Percentiles rank a stretch among this genome's conserved stretches.
Conservation (phyloP, 371 early-diverging fungal species). For the Zopfochytrium polystomum region DNA sequence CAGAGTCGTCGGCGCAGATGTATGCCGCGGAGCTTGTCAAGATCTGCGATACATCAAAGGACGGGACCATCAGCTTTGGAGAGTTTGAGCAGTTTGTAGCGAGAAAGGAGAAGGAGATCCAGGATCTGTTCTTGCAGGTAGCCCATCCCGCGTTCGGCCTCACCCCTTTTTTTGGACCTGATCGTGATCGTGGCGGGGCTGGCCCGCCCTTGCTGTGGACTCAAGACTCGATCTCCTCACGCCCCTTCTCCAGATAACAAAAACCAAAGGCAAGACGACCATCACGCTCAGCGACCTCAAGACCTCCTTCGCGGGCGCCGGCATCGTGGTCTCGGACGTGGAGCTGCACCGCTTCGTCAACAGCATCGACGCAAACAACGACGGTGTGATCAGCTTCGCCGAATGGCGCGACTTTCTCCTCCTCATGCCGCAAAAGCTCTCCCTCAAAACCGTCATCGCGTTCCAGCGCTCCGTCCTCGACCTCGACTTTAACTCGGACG, state of each 20-base stretch:
- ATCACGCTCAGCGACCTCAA: background rate
- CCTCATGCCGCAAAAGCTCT: constrained; percentile 56
- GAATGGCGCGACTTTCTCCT: constrained; percentile 73
- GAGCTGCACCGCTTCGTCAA: constrained; percentile 65
- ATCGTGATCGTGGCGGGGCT: too few species aligned
- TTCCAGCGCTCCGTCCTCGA: constrained; percentile 55
- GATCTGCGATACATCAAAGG: constrained; percentile 59
- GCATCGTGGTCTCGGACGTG: constrained; percentile 60
- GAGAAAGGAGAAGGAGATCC: constrained; percentile 66
- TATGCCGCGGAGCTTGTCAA: constrained; percentile 51
- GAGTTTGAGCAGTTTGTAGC: constrained; percentile 71
- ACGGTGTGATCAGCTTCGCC: constrained; percentile 69
- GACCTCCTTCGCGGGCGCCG: constrained; percentile 13
- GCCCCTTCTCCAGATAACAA: too few species aligned
- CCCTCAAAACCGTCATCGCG: constrained; percentile 58
- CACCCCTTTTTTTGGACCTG: too few species aligned
- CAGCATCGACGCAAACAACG: constrained; percentile 57
- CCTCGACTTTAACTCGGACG: constrained; percentile 37
- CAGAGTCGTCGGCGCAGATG: constrained; percentile 15
- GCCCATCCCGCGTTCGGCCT: too few species aligned
- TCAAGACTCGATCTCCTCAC: too few species aligned
- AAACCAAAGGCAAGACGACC: too few species aligned
- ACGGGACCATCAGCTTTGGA: constrained; percentile 61
- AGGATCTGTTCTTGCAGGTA: constrained; percentile 61
- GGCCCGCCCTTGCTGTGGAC: too few species aligned